Conservation (phyloP, 140 eudicot genomes). For the Ambrosia hybrid region DNA sequence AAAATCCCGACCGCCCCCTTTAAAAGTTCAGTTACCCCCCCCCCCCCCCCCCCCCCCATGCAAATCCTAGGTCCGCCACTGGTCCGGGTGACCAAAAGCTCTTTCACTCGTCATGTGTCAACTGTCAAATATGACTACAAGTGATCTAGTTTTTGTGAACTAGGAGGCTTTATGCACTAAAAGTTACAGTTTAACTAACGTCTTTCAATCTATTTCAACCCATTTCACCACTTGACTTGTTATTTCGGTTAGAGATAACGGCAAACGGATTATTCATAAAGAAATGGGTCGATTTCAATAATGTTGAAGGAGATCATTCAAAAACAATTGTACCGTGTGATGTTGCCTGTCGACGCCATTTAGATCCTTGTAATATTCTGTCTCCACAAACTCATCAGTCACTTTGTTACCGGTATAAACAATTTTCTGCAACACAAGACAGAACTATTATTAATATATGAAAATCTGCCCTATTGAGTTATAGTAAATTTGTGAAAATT, state of each 20-base stretch:
- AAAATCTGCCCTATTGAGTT: too few relatives aligned
- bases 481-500: too few relatives aligned
- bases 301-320: too few relatives aligned
- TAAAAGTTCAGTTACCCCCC: too few relatives aligned
- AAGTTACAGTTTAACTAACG: neutral
- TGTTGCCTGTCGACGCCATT: conserved; percentile 77
- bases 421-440: conserved; percentile 57
- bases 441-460: too few relatives aligned
- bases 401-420: conserved; percentile 46
- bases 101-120: neutral
- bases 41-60: too few relatives aligned
- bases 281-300: neutral
- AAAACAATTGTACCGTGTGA: conserved; percentile 59
- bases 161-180: neutral
- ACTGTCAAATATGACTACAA: neutral
- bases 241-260: neutral
- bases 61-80: too few relatives aligned
- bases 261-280: neutral
- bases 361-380: conserved; percentile 91
- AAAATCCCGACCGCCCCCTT: too few relatives aligned
- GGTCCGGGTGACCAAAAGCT: neutral
- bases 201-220: neutral
- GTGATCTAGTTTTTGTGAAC: neutral
- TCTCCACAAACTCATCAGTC: conserved; percentile 80
- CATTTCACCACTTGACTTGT: neutral